phyloP scores from a whole-genome alignment of 129 eudicot genomes.

The Arctium minus region DNA sequence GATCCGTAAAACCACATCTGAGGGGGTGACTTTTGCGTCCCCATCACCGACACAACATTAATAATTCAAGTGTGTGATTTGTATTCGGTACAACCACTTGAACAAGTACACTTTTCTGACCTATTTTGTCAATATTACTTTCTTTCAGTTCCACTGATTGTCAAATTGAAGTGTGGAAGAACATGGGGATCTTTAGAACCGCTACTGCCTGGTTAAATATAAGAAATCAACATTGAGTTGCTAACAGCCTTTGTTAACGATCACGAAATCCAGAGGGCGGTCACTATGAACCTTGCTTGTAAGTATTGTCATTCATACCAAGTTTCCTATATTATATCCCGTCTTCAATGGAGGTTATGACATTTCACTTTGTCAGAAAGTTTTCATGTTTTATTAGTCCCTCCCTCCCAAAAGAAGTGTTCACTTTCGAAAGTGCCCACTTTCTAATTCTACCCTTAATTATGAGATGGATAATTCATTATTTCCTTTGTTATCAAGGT shows the following conservation, averaged over 20 bases:
- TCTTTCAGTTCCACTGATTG: constrained; percentile 80
- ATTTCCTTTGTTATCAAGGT: background rate
- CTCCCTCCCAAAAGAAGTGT: background rate
- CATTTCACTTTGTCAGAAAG: background rate
- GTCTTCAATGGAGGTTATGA: background rate
- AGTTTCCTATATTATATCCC: background rate
- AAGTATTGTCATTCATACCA: constrained; percentile 5
- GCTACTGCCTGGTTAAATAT: constrained; percentile 27
- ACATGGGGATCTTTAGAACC: constrained; percentile 97
- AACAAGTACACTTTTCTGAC: background rate
- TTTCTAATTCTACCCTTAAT: too few species aligned
- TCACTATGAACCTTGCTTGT: constrained; percentile 3
- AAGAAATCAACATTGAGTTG: background rate
- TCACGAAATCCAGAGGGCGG: background rate
- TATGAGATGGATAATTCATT: too few species aligned
- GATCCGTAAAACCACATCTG: background rate
- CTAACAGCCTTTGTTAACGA: background rate
- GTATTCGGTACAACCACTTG: background rate
- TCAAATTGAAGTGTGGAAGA: constrained; percentile 77
- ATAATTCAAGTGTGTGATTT: background rate
- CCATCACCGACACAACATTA: background rate
- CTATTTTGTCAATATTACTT: background rate
- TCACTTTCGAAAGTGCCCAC: background rate
- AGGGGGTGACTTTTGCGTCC: background rate
- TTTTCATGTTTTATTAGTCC: background rate